phyloP scores from a whole-genome alignment of 2,329 filamentous ascomycete genomes.

The Alternaria triticimaculans region DNA sequence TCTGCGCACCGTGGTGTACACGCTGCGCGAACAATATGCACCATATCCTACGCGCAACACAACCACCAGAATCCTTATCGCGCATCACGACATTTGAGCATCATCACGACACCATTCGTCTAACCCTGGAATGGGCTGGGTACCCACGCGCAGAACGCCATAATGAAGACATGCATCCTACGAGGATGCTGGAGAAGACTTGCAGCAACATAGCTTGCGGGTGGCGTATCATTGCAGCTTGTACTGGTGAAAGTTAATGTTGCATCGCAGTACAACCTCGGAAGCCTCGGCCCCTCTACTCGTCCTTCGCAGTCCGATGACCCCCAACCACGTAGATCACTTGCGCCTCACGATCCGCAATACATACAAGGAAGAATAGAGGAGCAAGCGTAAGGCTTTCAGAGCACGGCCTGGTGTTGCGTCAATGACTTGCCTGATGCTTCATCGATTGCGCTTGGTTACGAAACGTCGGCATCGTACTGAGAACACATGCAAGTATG shows the following conservation, averaged over 20 bases:
- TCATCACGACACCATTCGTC: not conserved
- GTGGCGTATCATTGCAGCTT: not conserved
- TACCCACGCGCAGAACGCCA: not conserved
- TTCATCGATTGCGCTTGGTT: not conserved
- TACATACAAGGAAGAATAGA: not conserved
- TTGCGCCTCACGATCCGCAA: not conserved
- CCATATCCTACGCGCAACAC: not conserved
- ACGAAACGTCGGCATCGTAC: not conserved
- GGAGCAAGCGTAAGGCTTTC: not conserved
- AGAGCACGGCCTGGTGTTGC: not conserved
- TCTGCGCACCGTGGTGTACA: not conserved
- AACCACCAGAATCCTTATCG: not conserved
- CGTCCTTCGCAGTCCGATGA: not conserved
- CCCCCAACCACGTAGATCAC: not conserved
- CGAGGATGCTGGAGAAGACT: not conserved
- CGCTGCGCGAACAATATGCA: not conserved
- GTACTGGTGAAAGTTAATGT: not conserved
- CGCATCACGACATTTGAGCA: not conserved
- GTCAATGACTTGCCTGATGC: not conserved
- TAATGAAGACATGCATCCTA: not conserved
- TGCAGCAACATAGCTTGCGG: not conserved
- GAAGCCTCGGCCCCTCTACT: not conserved
- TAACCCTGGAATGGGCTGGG: not conserved
- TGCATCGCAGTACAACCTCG: not conserved
- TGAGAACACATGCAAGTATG: not conserved